phyloP scores from a whole-genome alignment of 345 rosid species.

The Orychophragmus violaceus region DNA sequence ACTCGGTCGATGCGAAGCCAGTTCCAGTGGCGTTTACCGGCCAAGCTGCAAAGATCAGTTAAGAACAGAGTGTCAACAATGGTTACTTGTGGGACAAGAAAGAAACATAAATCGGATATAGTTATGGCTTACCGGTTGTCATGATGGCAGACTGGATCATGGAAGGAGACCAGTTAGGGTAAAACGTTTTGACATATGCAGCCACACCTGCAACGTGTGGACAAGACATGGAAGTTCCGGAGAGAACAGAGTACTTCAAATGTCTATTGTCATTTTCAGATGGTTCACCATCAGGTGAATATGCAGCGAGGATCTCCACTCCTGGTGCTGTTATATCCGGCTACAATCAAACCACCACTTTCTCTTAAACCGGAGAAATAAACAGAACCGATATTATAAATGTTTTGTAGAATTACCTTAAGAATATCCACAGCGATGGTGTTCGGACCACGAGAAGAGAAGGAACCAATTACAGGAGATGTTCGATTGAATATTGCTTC shows the following conservation, averaged over 20 bases:
- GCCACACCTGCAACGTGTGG: constrained; percentile 38
- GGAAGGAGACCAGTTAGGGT: constrained; percentile 50
- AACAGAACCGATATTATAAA: not conserved
- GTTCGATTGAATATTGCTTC: constrained; percentile 13
- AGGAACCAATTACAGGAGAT: constrained; percentile 35
- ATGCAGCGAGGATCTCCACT: constrained; percentile 48
- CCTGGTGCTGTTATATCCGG: constrained; percentile 59
- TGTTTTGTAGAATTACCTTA: constrained; percentile 28
- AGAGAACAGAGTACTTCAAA: constrained; percentile 22
- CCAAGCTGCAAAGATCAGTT: constrained; percentile 22
- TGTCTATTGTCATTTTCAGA: not conserved
- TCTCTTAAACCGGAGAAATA: not conserved
- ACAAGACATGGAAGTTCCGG: constrained; percentile 48
- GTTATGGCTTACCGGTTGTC: constrained; percentile 31
- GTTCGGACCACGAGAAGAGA: constrained; percentile 57
- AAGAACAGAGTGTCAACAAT: not conserved
- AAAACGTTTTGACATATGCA: constrained; percentile 34
- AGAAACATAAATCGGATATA: not conserved
- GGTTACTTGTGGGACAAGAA: not conserved
- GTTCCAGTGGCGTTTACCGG: constrained; percentile 16
- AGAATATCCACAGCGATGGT: constrained; percentile 35
- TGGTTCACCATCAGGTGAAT: constrained; percentile 15
- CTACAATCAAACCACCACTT: constrained; percentile 25
- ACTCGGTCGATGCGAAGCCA: not conserved
- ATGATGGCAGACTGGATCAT: constrained; percentile 39